These are phyloP conservation scores for Fraxinus albicans DNA, from an alignment of 305 asterid species.

Conservation along the genomic window DNA sequence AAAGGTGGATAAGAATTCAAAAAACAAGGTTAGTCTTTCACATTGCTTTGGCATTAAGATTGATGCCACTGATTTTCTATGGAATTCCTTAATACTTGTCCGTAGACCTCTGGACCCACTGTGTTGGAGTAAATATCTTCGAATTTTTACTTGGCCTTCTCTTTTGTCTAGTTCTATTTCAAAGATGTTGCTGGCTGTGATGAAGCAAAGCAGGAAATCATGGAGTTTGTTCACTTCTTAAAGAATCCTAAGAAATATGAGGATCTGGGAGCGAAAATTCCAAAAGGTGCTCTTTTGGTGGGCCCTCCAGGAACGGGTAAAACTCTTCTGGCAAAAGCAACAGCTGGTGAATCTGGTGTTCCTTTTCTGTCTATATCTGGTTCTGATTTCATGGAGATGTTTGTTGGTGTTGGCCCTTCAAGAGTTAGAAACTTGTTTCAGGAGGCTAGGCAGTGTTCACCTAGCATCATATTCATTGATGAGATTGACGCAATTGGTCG, in stretches of 20 bases:
- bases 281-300: constrained; percentile 92
- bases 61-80: constrained; percentile 7
- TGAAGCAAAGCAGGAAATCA: constrained; percentile 94
- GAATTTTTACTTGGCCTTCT: constrained; percentile 4
- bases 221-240: constrained; percentile 95
- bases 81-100: constrained; percentile 1
- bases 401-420: constrained; percentile 95
- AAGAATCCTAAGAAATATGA: constrained; percentile 94
- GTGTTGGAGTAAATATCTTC: constrained; percentile 5
- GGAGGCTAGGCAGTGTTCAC: constrained; percentile 95
- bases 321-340: constrained; percentile 96
- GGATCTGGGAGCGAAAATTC: constrained; percentile 93
- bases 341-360: constrained; percentile 99
- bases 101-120: not conserved
- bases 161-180: constrained; percentile 60
- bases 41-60: not conserved
- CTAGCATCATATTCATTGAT: constrained; percentile 88
- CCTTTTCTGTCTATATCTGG: constrained; percentile 93
- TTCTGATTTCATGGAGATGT: constrained; percentile 98
- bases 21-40: constrained; percentile 60
- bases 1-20: constrained; percentile 84
- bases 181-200: constrained; percentile 99
- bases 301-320: constrained; percentile 99
- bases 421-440: constrained; percentile 93
- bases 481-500: constrained; percentile 99